Evolutionary conservation across 352 stramenopile genomes (phyloP), one percentile per base, ranked within the genome.

Genomic region (Phytophthora uliginosa): DNA sequence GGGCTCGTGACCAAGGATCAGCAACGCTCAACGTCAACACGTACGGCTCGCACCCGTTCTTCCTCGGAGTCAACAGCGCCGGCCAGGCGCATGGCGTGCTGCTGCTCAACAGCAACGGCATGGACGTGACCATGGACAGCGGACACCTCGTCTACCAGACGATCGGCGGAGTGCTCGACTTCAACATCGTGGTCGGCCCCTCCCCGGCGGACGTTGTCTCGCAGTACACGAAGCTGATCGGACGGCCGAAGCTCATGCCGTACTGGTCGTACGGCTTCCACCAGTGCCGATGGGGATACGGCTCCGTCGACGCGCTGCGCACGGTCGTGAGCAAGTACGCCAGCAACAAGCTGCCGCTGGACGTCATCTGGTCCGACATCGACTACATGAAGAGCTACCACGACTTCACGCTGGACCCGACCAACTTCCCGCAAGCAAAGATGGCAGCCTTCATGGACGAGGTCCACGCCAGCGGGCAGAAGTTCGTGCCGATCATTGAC

Each of bases 401-500:
- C 57, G 84, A 90, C 72, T 94, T 94, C 67, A 93, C 85, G n/a
- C 73, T 87, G 22, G 80, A 92, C 66, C 70, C 80, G 10, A 65
- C 38, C 15, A 85, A 90, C 59, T 94, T 91, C 50, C 64, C 60
- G 2, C 50, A 74, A 7, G 59, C 59, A 1, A 60, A 86, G 28
- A 76, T 90, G 58, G 13, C 48, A 0, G 51, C 53, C 7, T 78
- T 90, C 34, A 61, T 95, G 10, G 28, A 78, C 0, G 77, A 90
- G n/a, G 54, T 95, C 31, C 87, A 95, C 67, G 56, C 64, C 13
- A 67, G 67, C 12, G 82, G 76, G 18, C 85, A 90, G 53, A 83
- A 92, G 47, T 95, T 89, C 50, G 82, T 96, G 13, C 83, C 85
- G 10, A 97, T 97, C 66, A 79, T 97, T 38, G 90, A 97, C 64